phyloP scores from a whole-genome alignment of 352 stramenopile genomes.

The Phytophthora quininea region DNA sequence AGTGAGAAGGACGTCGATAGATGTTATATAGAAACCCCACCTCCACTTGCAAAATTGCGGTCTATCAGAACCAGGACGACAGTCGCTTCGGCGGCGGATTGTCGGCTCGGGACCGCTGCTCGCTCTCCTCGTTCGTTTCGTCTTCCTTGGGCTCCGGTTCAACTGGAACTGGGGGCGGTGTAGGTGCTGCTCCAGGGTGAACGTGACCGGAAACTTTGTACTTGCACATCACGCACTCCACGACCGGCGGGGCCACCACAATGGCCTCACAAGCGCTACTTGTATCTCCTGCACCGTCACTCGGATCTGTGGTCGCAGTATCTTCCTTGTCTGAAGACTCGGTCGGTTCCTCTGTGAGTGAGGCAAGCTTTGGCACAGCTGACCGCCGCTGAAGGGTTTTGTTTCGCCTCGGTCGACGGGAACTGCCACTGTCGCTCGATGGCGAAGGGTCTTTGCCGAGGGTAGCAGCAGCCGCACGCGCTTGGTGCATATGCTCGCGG shows the following conservation, averaged over 20 bases:
- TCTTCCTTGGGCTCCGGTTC: conserved; percentile 1
- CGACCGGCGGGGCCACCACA: conserved; percentile 20
- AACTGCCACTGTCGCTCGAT: conserved; percentile 1
- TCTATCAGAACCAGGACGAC: conserved; percentile 59
- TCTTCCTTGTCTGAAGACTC: conserved; percentile 20
- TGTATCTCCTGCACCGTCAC: not conserved
- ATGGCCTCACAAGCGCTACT: conserved; percentile 5
- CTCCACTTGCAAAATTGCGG: not conserved
- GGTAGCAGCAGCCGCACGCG: conserved; percentile 34
- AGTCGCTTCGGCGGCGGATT: conserved; percentile 41
- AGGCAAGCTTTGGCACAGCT: conserved; percentile 41
- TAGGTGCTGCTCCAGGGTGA: conserved; percentile 29
- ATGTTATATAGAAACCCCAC: not conserved
- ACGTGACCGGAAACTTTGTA: conserved; percentile 66
- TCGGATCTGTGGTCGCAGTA: conserved; percentile 1
- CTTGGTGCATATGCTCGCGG: conserved; percentile 47
- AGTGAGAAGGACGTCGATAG: not conserved
- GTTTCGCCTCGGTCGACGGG: conserved; percentile 34
- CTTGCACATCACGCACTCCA: conserved; percentile 61
- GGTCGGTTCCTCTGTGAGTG: conserved; percentile 51
- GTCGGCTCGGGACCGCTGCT: conserved; percentile 18
- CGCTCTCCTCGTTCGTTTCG: conserved; percentile 13
- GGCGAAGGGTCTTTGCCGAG: conserved; percentile 26
- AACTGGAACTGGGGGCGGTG: conserved; percentile 18
- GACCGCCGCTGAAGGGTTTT: conserved; percentile 55